Percentiles rank a stretch among this genome's conserved stretches.
Conservation (phyloP, 495 filamentous ascomycete species). For the Darksidea phi region DNA sequence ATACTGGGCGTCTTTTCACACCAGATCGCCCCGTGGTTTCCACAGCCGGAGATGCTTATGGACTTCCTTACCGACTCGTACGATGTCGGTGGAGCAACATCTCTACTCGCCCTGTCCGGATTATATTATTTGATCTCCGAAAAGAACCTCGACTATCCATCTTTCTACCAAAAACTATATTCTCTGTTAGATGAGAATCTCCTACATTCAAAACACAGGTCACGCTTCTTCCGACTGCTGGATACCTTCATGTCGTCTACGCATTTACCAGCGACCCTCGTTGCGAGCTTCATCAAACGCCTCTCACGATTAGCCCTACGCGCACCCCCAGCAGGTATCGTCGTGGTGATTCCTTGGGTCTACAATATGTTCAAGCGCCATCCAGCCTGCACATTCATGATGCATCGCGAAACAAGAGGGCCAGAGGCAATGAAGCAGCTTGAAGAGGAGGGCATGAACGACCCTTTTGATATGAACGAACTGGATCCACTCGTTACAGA, state of each 20-base stretch:
- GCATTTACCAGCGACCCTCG: conserved; percentile 84
- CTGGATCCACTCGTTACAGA: conserved; percentile 77
- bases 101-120: conserved; percentile 84
- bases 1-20: conserved; percentile 70
- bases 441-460: conserved; percentile 67
- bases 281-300: conserved; percentile 94
- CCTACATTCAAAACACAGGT: conserved; percentile 89
- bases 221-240: conserved; percentile 86
- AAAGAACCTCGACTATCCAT: conserved; percentile 92
- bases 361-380: conserved; percentile 94
- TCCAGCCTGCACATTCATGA: conserved; percentile 89
- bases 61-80: conserved; percentile 96
- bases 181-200: conserved; percentile 80
- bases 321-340: conserved; percentile 83
- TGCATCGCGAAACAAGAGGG: conserved; percentile 71
- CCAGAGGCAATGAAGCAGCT: conserved; percentile 55
- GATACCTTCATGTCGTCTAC: conserved; percentile 90
- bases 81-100: conserved; percentile 77
- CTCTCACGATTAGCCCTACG: conserved; percentile 76
- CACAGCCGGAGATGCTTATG: conserved; percentile 82
- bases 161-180: conserved; percentile 92
- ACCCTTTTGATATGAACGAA: conserved; percentile 75
- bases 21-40: conserved; percentile 84
- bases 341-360: conserved; percentile 83
- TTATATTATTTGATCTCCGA: conserved; percentile 92